These are phyloP conservation scores for Exophiala sp. DNA, from an alignment of 2,329 filamentous ascomycete species.

Conservation along the genomic window DNA sequence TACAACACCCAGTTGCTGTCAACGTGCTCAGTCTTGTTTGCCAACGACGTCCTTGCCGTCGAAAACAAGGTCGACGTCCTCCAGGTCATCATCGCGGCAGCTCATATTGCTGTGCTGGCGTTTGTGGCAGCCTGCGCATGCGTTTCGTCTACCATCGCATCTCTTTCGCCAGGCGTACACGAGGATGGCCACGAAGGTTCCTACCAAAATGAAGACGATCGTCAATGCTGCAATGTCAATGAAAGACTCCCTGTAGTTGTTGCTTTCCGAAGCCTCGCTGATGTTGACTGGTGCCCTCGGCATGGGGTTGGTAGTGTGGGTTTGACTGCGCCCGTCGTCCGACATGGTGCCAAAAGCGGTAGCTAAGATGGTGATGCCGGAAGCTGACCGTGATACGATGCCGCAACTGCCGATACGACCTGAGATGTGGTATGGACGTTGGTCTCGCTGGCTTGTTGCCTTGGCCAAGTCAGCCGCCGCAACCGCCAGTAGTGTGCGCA, in stretches of 20 bases:
- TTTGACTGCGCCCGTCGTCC: neutral
- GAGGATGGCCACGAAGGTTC: neutral
- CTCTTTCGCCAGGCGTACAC: neutral
- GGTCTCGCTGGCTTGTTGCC: too few relatives aligned
- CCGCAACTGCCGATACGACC: too few relatives aligned
- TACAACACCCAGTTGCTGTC: too few relatives aligned
- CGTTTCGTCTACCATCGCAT: conserved; percentile 2
- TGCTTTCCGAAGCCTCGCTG: neutral
- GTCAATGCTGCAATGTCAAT: conserved; percentile 2
- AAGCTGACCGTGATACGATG: too few relatives aligned
- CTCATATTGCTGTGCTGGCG: conserved; percentile 2
- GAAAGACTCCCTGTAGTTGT: neutral
- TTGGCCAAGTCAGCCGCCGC: too few relatives aligned
- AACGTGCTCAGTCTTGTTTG: conserved; percentile 4
- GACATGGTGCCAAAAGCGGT: neutral
- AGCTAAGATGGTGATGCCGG: too few relatives aligned
- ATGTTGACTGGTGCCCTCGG: neutral
- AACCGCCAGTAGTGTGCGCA: too few relatives aligned
- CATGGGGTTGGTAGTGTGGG: neutral
- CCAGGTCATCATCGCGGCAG: conserved; percentile 2
- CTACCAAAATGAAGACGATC: neutral
- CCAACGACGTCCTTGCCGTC: neutral
- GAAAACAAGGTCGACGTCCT: conserved; percentile 1
- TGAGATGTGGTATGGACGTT: too few relatives aligned
- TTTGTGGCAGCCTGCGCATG: neutral